phyloP scores from a whole-genome alignment of 805 yeast species.

The Pichia nanzhaoensis region DNA sequence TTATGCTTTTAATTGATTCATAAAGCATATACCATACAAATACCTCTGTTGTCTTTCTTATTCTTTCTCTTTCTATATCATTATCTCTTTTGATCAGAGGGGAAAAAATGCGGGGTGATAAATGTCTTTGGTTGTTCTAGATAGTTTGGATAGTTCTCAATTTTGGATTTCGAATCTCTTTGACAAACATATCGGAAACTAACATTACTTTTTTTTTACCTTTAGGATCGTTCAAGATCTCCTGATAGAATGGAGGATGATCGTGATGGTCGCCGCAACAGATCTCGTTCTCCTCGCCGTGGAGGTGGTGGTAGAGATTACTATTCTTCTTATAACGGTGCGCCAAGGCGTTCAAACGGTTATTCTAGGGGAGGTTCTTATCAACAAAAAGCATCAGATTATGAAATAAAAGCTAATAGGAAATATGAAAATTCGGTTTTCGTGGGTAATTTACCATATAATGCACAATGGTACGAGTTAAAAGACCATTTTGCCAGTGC shows the following conservation, averaged over 20 bases:
- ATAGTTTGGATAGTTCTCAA: no score
- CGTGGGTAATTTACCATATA: constrained; percentile 68
- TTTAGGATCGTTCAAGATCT: constrained; percentile 28
- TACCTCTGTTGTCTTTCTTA: background rate
- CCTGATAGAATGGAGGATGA: constrained; percentile 25
- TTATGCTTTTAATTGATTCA: no score
- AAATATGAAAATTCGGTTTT: constrained; percentile 65
- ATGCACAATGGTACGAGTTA: constrained; percentile 51
- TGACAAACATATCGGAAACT: constrained; percentile 5
- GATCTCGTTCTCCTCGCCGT: constrained; percentile 28
- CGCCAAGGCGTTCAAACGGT: constrained; percentile 18
- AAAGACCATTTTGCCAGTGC: constrained; percentile 51
- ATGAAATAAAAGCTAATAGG: constrained; percentile 40
- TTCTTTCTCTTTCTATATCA: background rate
- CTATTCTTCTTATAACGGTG: constrained; percentile 7
- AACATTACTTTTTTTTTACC: constrained; percentile 3
- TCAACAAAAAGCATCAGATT: constrained; percentile 27
- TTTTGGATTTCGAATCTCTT: no score
- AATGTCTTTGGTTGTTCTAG: no score
- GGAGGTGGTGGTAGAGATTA: constrained; percentile 21
- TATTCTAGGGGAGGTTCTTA: constrained; percentile 16
- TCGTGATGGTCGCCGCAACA: constrained; percentile 17
- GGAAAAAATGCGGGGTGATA: no score
- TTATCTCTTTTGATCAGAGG: no score
- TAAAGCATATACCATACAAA: no score